These are phyloP conservation scores for Corymbia maculata DNA, from an alignment of 345 rosid species.

Conservation along the genomic window DNA sequence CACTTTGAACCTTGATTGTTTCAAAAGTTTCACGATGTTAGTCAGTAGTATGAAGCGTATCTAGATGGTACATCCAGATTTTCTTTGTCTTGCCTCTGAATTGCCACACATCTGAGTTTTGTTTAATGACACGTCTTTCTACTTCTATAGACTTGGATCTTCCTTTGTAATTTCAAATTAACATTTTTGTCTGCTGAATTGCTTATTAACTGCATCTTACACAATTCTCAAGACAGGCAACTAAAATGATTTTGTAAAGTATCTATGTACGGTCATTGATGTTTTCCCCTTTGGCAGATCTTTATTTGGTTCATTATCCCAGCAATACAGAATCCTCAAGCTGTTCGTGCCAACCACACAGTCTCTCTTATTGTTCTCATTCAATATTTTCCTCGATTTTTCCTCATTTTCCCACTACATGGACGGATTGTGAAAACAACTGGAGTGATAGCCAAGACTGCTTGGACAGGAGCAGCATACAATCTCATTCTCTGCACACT, in stretches of 20 bases:
- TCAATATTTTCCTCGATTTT: constrained; percentile 71
- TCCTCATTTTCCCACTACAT: constrained; percentile 64
- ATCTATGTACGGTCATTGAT: background rate
- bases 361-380: constrained; percentile 64
- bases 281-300: constrained; percentile 28
- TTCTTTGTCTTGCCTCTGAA: background rate
- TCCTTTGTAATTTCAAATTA: background rate
- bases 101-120: background rate
- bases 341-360: constrained; percentile 54
- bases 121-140: background rate
- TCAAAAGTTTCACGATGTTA: background rate
- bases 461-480: constrained; percentile 90
- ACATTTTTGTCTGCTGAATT: background rate
- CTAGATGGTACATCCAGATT: background rate
- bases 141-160: background rate
- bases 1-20: background rate
- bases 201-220: background rate
- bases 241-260: background rate
- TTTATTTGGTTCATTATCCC: constrained; percentile 79
- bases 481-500: constrained; percentile 66
- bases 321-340: constrained; percentile 21
- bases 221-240: background rate
- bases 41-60: background rate
- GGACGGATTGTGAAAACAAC: constrained; percentile 71
- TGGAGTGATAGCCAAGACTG: constrained; percentile 72